Evolutionary conservation across 2,329 filamentous ascomycete species (phyloP).

Genomic region (Phaeosphaeriaceae sp.): DNA sequence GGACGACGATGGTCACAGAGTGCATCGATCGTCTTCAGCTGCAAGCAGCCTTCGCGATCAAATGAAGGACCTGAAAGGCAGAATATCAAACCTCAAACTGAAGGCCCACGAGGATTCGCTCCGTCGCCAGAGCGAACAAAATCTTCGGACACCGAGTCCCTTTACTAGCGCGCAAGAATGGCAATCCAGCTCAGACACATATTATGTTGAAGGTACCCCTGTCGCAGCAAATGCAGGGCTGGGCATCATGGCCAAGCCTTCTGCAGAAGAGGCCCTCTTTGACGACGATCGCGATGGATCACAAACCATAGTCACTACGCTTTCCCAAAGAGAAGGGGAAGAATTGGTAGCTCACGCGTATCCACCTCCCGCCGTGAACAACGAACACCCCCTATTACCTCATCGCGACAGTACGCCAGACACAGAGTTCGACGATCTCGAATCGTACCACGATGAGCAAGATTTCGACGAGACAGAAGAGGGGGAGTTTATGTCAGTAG

Average conservation of each 20-base stretch:
- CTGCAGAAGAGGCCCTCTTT: slow-evolving; percentile 30
- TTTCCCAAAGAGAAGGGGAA: slow-evolving; percentile 27
- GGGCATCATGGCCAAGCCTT: slow-evolving; percentile 36
- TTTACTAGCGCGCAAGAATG: slow-evolving; percentile 75
- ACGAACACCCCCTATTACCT: slow-evolving; percentile 3
- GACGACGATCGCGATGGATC: slow-evolving; percentile 13
- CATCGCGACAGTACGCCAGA: slow-evolving; percentile 35
- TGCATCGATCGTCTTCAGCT: slow-evolving; percentile 73
- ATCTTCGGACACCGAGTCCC: slow-evolving; percentile 75
- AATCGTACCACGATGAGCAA: slow-evolving; percentile 25
- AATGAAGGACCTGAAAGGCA: slow-evolving; percentile 83
- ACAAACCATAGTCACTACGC: slow-evolving; percentile 18
- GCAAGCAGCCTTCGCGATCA: slow-evolving; percentile 78
- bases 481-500: slow-evolving; percentile 46
- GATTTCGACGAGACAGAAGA: slow-evolving; percentile 47
- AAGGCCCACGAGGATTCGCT: slow-evolving; percentile 80
- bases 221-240: slow-evolving; percentile 36
- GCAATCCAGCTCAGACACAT: slow-evolving; percentile 52
- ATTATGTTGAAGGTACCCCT: slow-evolving; percentile 31
- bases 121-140: slow-evolving; percentile 77
- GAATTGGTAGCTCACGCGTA: slow-evolving; percentile 13
- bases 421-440: slow-evolving; percentile 24
- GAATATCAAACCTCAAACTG: slow-evolving; percentile 79
- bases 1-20: slow-evolving; percentile 37
- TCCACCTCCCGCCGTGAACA: slow-evolving; percentile 1